Percentiles rank a stretch among this genome's conserved stretches.
Evolutionary conservation across 345 rosid genomes (phyloP).

Genomic region (Reutealis trisperma): DNA sequence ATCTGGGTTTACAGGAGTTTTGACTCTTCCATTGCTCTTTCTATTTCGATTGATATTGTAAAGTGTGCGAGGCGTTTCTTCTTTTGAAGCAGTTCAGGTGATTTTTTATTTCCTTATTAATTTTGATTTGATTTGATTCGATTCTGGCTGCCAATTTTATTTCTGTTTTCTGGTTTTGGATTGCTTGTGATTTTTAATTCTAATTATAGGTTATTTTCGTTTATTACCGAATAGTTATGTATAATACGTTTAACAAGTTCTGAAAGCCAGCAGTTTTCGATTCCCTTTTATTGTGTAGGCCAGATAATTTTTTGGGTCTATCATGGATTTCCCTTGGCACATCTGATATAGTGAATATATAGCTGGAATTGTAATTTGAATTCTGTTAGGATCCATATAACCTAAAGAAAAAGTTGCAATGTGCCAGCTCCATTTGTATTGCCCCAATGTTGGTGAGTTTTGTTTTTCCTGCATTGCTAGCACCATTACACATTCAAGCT

Average conservation of each 20-base stretch:
- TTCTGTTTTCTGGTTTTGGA: background rate
- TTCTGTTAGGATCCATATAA: background rate
- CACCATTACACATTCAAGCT: background rate
- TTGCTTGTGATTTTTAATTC: background rate
- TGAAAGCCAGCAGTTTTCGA: background rate
- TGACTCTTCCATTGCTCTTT: background rate
- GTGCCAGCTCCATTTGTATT: background rate
- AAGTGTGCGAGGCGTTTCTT: background rate
- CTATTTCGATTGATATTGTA: background rate
- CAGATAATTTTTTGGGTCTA: background rate
- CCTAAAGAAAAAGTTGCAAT: background rate
- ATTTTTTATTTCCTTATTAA: background rate
- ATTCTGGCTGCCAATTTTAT: background rate
- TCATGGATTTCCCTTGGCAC: background rate
- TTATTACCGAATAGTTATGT: background rate
- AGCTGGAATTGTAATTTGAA: background rate
- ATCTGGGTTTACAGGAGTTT: background rate
- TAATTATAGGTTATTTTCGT: too few relatives aligned
- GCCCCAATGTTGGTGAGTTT: background rate
- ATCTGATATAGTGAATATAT: background rate
- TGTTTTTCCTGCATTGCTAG: background rate
- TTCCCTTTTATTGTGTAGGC: background rate
- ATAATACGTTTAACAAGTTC: background rate
- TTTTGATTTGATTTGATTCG: background rate
- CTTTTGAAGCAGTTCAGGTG: conserved; percentile 5